Conservation (phyloP, 2,329 filamentous ascomycete species). For the Paracamarosporium sp. region DNA sequence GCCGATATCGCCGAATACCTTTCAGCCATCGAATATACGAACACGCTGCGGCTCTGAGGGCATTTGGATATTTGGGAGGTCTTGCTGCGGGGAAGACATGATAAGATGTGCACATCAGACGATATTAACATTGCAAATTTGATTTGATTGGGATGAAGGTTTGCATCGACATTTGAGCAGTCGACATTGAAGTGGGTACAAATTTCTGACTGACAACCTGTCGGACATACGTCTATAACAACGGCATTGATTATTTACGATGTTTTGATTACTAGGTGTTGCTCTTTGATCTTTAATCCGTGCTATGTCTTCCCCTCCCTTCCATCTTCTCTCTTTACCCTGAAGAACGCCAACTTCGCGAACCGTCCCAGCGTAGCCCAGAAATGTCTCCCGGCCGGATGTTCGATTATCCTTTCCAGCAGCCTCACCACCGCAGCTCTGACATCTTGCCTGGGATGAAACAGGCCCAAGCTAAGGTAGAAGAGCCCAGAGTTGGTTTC, state of each 20-base stretch:
- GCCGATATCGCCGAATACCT: not conserved
- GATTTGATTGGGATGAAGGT: too few relatives aligned
- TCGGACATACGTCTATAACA: not conserved
- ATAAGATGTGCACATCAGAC: too few relatives aligned
- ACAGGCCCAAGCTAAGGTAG: constrained; percentile 87
- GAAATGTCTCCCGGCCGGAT: constrained; percentile 92
- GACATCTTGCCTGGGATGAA: constrained; percentile 85
- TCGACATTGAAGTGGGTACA: too few relatives aligned
- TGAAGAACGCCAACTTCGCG: constrained; percentile 82
- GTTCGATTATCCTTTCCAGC: constrained; percentile 80
- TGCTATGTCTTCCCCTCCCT: not conserved
- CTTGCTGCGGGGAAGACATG: not conserved
- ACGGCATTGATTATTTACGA: not conserved
- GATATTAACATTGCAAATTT: too few relatives aligned
- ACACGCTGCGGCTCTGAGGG: too few relatives aligned
- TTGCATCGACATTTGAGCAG: not conserved
- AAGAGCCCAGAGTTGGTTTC: constrained; percentile 89
- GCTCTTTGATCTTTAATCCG: not conserved
- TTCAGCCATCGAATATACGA: not conserved
- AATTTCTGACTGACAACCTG: too few relatives aligned
- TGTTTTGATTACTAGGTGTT: not conserved
- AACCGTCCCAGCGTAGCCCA: constrained; percentile 88
- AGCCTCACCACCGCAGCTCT: constrained; percentile 78
- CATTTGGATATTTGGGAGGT: not conserved
- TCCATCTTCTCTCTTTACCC: constrained; percentile 71